Conservation (phyloP, 2,329 filamentous ascomycete genomes). For the Calonectria montana region DNA sequence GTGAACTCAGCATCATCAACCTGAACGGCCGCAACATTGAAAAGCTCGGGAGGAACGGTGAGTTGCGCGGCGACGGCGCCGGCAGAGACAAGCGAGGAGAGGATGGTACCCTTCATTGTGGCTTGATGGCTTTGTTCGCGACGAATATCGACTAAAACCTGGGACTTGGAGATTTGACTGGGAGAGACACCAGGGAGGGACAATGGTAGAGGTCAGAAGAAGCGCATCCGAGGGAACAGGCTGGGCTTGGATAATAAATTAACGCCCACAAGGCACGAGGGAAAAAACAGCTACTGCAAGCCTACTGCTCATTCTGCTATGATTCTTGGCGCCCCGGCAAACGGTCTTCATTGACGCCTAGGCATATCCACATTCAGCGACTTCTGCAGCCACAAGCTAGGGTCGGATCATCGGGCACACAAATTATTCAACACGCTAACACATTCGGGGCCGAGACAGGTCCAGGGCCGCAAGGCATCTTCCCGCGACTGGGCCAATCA, state of each 20-base stretch:
- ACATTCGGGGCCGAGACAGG: conserved; percentile 30
- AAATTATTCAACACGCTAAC: conserved; percentile 32
- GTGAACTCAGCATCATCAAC: conserved; percentile 38
- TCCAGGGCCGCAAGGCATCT: conserved; percentile 36
- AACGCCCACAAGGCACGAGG: background rate
- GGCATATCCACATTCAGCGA: background rate
- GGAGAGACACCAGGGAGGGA: conserved; percentile 20
- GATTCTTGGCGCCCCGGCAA: conserved; percentile 16
- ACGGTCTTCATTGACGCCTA: conserved; percentile 11
- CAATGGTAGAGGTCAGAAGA: conserved; percentile 15
- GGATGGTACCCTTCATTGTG: conserved; percentile 39
- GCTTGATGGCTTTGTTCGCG: conserved; percentile 6
- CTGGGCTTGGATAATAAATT: conserved; percentile 20
- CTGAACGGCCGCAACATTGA: conserved; percentile 41
- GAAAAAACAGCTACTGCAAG: conserved; percentile 12
- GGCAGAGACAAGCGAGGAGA: conserved; percentile 35
- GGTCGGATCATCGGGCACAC: conserved; percentile 29
- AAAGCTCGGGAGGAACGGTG: conserved; percentile 32
- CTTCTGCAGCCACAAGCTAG: background rate
- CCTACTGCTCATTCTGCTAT: background rate
- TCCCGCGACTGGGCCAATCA: conserved; percentile 31
- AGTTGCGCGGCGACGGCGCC: conserved; percentile 42
- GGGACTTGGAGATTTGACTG: background rate
- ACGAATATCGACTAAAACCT: conserved; percentile 7
- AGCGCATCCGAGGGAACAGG: background rate